Conservation (phyloP, 2,329 filamentous ascomycete genomes). For the Didymella glomerata region DNA sequence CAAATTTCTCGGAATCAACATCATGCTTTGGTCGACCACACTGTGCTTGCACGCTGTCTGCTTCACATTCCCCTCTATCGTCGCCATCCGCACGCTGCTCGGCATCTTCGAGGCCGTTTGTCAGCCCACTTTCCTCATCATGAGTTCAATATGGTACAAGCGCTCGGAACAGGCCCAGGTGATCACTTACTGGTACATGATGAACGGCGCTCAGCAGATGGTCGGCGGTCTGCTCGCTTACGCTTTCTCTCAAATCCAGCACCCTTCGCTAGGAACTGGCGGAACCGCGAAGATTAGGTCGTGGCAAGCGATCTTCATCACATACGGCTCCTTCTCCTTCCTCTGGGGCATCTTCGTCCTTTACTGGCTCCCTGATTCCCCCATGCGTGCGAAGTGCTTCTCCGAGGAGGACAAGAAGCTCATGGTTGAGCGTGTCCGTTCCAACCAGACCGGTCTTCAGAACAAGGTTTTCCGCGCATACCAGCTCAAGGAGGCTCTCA, state of each 20-base stretch:
- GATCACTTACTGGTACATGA: slow-evolving; percentile 77
- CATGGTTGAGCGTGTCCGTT: slow-evolving; percentile 57
- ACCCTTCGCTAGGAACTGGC: slow-evolving; percentile 25
- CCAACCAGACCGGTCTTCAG: slow-evolving; percentile 58
- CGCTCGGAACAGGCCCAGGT: slow-evolving; percentile 71
- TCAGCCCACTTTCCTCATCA: slow-evolving; percentile 72
- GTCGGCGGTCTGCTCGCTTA: slow-evolving; percentile 74
- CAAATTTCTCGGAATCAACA: slow-evolving; percentile 71
- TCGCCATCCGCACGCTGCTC: slow-evolving; percentile 70
- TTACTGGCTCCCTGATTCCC: slow-evolving; percentile 62
- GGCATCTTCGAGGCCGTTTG: slow-evolving; percentile 76
- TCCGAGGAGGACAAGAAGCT: slow-evolving; percentile 70
- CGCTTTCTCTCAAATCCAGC: slow-evolving; percentile 43
- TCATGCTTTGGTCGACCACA: slow-evolving; percentile 69
- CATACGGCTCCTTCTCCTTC: slow-evolving; percentile 70
- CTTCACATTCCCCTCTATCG: slow-evolving; percentile 66
- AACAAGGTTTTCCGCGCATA: slow-evolving; percentile 61
- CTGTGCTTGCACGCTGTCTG: slow-evolving; percentile 70
- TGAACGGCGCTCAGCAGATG: slow-evolving; percentile 78
- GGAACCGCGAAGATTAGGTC: slow-evolving; percentile 62
- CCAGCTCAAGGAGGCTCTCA: slow-evolving; percentile 65
- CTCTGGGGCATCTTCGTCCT: slow-evolving; percentile 69
- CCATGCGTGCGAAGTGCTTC: slow-evolving; percentile 76
- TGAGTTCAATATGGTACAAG: slow-evolving; percentile 76
- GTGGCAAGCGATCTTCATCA: slow-evolving; percentile 75